phyloP scores from a whole-genome alignment of 805 yeast genomes.

The Candida lessepsii region DNA sequence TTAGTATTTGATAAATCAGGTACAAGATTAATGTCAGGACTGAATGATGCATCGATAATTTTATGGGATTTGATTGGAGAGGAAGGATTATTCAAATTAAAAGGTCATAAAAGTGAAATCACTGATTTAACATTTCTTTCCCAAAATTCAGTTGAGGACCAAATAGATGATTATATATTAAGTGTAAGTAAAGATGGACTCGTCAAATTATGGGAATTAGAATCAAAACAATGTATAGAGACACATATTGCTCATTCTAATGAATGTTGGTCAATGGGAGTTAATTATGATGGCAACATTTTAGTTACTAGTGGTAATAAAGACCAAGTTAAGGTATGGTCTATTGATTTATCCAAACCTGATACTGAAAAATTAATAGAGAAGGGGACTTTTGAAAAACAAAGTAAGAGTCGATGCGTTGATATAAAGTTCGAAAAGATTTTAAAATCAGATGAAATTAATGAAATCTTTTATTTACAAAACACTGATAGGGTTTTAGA shows the following conservation, averaged over 20 bases:
- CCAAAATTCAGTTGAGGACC: constrained; percentile 36
- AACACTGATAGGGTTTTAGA: constrained; percentile 82
- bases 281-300: constrained; percentile 40
- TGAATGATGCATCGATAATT: constrained; percentile 78
- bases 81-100: constrained; percentile 78
- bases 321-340: constrained; percentile 83
- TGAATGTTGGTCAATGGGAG: constrained; percentile 86
- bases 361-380: constrained; percentile 52
- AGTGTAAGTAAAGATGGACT: constrained; percentile 87
- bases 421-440: constrained; percentile 50
- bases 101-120: constrained; percentile 86
- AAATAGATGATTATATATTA: constrained; percentile 68
- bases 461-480: constrained; percentile 63
- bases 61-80: constrained; percentile 96
- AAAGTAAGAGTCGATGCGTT: constrained; percentile 69
- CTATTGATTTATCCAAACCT: constrained; percentile 51
- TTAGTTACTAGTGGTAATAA: constrained; percentile 76
- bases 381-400: constrained; percentile 69
- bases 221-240: constrained; percentile 85
- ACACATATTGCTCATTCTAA: constrained; percentile 92
- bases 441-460: constrained; percentile 26
- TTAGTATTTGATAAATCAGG: constrained; percentile 77
- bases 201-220: constrained; percentile 90
- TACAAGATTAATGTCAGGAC: constrained; percentile 82
- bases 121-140: constrained; percentile 65